These are phyloP conservation scores for Penicillium sp. DNA, from an alignment of 2,329 filamentous ascomycete species.

Conservation along the genomic window DNA sequence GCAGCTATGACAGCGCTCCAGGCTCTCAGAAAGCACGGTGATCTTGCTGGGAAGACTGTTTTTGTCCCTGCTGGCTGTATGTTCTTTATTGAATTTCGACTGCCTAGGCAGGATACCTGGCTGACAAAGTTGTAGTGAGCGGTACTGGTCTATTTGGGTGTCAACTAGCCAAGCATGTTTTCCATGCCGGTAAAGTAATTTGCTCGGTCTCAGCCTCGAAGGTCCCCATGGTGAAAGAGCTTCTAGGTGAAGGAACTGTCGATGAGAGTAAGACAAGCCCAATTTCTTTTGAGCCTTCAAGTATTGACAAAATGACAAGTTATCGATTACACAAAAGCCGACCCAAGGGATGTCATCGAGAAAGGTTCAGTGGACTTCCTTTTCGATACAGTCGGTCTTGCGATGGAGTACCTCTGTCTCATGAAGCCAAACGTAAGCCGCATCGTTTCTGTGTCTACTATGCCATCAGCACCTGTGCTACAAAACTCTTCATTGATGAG, in stretches of 20 bases:
- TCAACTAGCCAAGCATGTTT: slow-evolving; percentile 55
- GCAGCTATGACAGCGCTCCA: slow-evolving; percentile 49
- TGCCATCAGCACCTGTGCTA: slow-evolving; percentile 39
- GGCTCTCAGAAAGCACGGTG: slow-evolving; percentile 45
- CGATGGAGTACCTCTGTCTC: slow-evolving; percentile 47
- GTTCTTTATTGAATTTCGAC: not conserved
- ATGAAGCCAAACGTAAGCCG: slow-evolving; percentile 39
- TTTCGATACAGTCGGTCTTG: slow-evolving; percentile 50
- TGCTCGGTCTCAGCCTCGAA: slow-evolving; percentile 57
- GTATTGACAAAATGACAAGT: slow-evolving; percentile 28
- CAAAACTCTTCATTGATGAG: slow-evolving; percentile 32
- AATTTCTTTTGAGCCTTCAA: not conserved
- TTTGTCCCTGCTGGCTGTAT: slow-evolving; percentile 51
- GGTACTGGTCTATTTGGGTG: slow-evolving; percentile 49
- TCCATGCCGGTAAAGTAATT: slow-evolving; percentile 50
- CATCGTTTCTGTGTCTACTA: slow-evolving; percentile 38
- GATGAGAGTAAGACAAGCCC: slow-evolving; percentile 39
- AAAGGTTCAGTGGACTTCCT: slow-evolving; percentile 52
- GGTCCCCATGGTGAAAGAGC: slow-evolving; percentile 45
- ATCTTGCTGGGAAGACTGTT: slow-evolving; percentile 53
- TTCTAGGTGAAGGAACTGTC: slow-evolving; percentile 47
- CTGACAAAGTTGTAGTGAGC: slow-evolving; percentile 36
- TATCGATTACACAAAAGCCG: slow-evolving; percentile 52
- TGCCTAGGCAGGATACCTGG: not conserved
- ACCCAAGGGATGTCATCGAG: slow-evolving; percentile 41